Base-by-base conservation (phyloP, 768 basidiomycete genomes). In the Coprinellus aureogranulatus region DNA sequence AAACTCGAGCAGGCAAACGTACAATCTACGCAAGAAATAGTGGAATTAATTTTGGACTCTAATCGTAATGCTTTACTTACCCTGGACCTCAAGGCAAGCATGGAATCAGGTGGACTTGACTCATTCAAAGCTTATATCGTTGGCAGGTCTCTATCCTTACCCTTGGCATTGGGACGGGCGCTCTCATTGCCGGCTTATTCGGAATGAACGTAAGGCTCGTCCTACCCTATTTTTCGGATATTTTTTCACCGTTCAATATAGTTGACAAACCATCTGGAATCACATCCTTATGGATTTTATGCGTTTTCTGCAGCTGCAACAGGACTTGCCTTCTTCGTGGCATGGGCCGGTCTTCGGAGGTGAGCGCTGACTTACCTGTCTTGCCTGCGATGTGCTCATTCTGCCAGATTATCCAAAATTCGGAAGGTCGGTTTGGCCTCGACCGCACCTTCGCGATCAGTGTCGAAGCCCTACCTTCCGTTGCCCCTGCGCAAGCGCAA, bases 1-100 rank as follows among this genome's bases (percentile, higher is more conserved):
- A n/a, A n/a, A n/a, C n/a, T n/a, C n/a, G n/a, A n/a, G n/a, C n/a
- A 93, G 93, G 84, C 81, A 54, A 98, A 98, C 68, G 92, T 98
- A 39, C 90, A 94, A 73, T 94, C 94, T 12, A 98, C 96, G 0
- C 96, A 98, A 76, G 96, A 98, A 73, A 98, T 98, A 53, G 92
- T 96, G 2, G 96, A 98, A 71, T 81, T 98, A 58, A 94, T 98
- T 66, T 80, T 98, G 40, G 96, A 98, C 70, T 90, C 94, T 48
- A 97, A 97, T 75, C 88, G 96, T 48, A 98, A 98, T 65, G 84
- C 90, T 4, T 78, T 98, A 16, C 79, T 98, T 22, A 92, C 92
- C 46, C 82, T 98, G 31, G 95, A 98, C 72, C 79, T 98, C 41
- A 89, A 94, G 79, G 92, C 88, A 61, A 18, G 72, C n/a, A 18